Base-by-base conservation (phyloP, 331 rosid genomes). In the Malus hybrid region DNA sequence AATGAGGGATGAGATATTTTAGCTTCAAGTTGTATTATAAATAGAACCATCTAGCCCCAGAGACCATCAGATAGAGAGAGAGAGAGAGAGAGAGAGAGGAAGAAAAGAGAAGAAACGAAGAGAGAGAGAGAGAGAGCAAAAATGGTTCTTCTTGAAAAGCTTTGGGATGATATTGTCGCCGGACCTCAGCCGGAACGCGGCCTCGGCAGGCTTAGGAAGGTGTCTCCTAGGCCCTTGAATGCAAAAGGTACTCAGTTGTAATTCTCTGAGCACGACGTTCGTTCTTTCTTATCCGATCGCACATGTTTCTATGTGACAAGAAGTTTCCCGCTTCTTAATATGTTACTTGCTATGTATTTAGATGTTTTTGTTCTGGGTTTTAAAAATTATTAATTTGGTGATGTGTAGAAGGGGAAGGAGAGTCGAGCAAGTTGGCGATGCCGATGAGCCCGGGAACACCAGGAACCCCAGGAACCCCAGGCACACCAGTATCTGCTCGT, bases 151-250 rank as follows among this genome's bases (percentile, higher is more conserved):
- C 87, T 95, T 18, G 97, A 88, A n/a, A 92, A 88, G 83, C 87
- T 95, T 3, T 95, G 99, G 99, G 99, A 92, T 72, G 97, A 92
- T 60, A 78, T 87, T 5, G 80, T 86, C 0, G 97, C 93, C 20
- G 99, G 97, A 6, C 97, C 97, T 78, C 91, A 88, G 29, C 96
- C 99, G 7, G 96, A 92, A 1, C 86, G 89, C 55, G 97, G 99
- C 61, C 99, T 95, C 52, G 97, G 88, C 34, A 79, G 28, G 83
- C 93, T 95, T 13, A 82, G 97, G 71, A 88, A 85, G 68, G 69
- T 86, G 73, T 33, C 82, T 79, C 72, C 90, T 53, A 39, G 67
- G 57, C 84, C 90, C 75, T 69, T 86, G 78, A 72, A 3, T 81
- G 3, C 84, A 63, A 83, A 80, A 77, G 86, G 93, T 85, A 26